Evolutionary conservation across 345 rosid species (phyloP).

Genomic region (Conringia planisiliqua): DNA sequence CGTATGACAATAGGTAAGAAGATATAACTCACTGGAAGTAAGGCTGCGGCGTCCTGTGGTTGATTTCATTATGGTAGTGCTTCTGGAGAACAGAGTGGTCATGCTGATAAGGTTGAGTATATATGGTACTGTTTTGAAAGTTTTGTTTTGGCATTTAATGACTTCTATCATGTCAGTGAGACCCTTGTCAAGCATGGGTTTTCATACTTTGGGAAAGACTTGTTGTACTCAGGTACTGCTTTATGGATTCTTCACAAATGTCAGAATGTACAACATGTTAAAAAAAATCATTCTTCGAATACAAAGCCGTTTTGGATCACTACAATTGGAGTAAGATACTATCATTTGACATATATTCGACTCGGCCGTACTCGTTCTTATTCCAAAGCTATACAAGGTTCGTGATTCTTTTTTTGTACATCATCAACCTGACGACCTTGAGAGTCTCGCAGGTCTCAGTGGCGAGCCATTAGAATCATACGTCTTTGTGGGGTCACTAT

Average conservation of each 20-base stretch:
- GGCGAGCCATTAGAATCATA: conserved; percentile 85
- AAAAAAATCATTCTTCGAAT: background rate
- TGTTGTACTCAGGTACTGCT: conserved; percentile 76
- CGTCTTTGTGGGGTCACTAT: conserved; percentile 95
- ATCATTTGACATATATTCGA: background rate
- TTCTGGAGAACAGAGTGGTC: conserved; percentile 92
- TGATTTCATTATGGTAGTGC: conserved; percentile 95
- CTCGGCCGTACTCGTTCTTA: background rate
- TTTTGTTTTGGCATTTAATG: conserved; percentile 6
- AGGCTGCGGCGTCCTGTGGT: conserved; percentile 88
- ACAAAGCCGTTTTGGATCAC: background rate
- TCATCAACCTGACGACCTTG: conserved; percentile 26
- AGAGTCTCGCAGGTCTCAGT: conserved; percentile 62
- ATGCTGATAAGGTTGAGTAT: conserved; percentile 78
- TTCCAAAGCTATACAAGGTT: background rate
- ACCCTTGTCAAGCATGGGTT: conserved; percentile 78
- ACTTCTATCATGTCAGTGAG: conserved; percentile 43
- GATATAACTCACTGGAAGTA: conserved; percentile 96
- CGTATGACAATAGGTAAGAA: conserved; percentile 99
- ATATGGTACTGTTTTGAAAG: conserved; percentile 53
- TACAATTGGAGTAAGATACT: conserved; percentile 3
- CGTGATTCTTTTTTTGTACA: background rate
- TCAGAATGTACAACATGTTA: background rate
- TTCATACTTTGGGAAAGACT: conserved; percentile 89
- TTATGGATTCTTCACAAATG: conserved; percentile 3